Base-by-base conservation (phyloP, 2,329 filamentous ascomycete species). In the Penicillium sp. region DNA sequence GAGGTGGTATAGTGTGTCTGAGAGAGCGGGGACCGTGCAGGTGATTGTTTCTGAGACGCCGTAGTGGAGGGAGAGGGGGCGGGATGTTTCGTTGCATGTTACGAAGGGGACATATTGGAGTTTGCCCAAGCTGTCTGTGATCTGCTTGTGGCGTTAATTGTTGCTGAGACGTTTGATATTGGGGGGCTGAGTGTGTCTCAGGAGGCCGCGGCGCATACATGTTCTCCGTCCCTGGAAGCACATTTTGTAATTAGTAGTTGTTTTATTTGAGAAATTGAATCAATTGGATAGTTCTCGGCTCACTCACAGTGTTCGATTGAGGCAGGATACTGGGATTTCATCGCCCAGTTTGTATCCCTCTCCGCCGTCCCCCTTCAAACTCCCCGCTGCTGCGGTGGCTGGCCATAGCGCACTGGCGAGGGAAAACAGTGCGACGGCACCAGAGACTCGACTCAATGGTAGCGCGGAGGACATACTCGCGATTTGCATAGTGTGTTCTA, bases 91-190 rank as follows among this genome's bases (percentile, higher is more conserved):
- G 75, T 92, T 90, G 83, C 94, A 97, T 29, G 83, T 81, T 21
- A 90, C 90, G 75, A 97, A 97, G 34, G 93, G 91, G 40, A 94
- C 87, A 82, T 94, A 97, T 82, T 96, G 84, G 52, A 97, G 85
- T 72, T 95, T 88, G 68, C 94, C 88, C 60, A 87, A 81, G 31
- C 83, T 81, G 71, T 95, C 87, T 69, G 91, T 88, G 68, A 97
- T 87, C 79, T 79, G 56, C n/a, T 13, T 36, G 10, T 45, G 14
- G 72, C 53, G 56, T 56, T 31, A 55, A 19, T 52, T 53, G 28
- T 42, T 28, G 24, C 24, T 28, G 24, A n/a, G n/a, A n/a, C n/a
- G 23, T 26, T 28, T 23, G 33, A 21, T 23, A 24, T 51, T 19
- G 47, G 49, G 19, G 13, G 24, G 5, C 10, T 34, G 11, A 7